Evolutionary conservation across 192 early-diverging fungal genomes (phyloP).

Genomic region (Coemansia sp.): DNA sequence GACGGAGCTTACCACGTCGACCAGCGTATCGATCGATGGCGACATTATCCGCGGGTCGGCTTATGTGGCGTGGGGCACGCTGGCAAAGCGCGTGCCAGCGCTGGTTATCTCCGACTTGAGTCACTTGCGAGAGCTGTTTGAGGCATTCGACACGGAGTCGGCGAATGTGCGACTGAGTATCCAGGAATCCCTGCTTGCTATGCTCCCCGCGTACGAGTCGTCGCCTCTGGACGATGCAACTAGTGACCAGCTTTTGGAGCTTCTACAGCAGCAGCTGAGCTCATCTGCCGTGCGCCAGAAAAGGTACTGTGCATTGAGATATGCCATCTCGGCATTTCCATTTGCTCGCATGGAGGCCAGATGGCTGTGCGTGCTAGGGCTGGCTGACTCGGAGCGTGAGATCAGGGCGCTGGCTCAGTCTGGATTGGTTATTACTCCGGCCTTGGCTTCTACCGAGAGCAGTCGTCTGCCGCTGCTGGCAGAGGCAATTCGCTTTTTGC

Average conservation of each 20-base stretch:
- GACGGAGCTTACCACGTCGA: constrained; percentile 7
- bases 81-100: constrained; percentile 75
- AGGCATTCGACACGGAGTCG: constrained; percentile 58
- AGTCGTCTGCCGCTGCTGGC: constrained; percentile 15
- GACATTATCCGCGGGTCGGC: constrained; percentile 82
- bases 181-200: constrained; percentile 81
- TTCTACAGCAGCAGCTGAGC: constrained; percentile 62
- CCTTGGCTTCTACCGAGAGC: background rate
- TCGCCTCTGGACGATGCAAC: constrained; percentile 16
- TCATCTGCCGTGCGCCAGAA: constrained; percentile 55
- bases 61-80: constrained; percentile 80
- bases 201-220: constrained; percentile 69
- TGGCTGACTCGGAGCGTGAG: constrained; percentile 37
- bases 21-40: constrained; percentile 42
- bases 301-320: constrained; percentile 66
- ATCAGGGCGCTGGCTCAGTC: constrained; percentile 31
- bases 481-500: constrained; percentile 32
- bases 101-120: constrained; percentile 66
- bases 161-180: constrained; percentile 74
- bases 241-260: constrained; percentile 40
- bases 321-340: constrained; percentile 64
- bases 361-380: constrained; percentile 66
- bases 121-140: constrained; percentile 73
- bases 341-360: constrained; percentile 63
- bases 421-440: constrained; percentile 22